These are phyloP conservation scores for Pseudozyma thailandica DNA, from an alignment of 1,284 basidiomycete species.

Conservation along the genomic window DNA sequence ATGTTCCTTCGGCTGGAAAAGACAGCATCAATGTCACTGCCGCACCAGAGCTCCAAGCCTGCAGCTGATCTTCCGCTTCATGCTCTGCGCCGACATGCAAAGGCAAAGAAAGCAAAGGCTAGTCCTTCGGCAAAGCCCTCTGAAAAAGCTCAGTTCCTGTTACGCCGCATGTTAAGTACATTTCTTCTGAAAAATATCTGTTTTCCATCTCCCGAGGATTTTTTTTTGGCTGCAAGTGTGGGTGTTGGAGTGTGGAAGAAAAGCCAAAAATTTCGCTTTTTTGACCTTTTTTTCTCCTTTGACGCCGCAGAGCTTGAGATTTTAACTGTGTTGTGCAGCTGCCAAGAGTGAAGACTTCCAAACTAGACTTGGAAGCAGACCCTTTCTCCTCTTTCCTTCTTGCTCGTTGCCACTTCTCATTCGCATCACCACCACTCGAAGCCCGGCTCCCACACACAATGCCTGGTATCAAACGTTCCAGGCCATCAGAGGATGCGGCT, in stretches of 20 bases:
- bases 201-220: conserved; percentile 11
- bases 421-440: conserved; percentile 8
- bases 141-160: too few relatives aligned
- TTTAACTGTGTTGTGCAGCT: background rate
- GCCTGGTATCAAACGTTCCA: conserved; percentile 53
- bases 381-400: conserved; percentile 3
- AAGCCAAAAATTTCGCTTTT: conserved; percentile 29
- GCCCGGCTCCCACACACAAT: conserved; percentile 15
- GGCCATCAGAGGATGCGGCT: conserved; percentile 35
- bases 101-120: too few relatives aligned
- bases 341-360: background rate
- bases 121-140: too few relatives aligned
- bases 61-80: too few relatives aligned
- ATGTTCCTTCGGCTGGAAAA: too few relatives aligned
- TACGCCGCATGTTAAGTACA: background rate
- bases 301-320: background rate
- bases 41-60: too few relatives aligned
- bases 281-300: conserved; percentile 3
- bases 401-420: conserved; percentile 16
- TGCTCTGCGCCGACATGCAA: too few relatives aligned
- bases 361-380: background rate
- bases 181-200: background rate
- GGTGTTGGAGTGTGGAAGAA: conserved; percentile 8
- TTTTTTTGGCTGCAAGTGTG: background rate
- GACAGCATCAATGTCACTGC: too few relatives aligned